Conservation (phyloP, 1,139 yeast genomes). For the Lodderomyces theae region DNA sequence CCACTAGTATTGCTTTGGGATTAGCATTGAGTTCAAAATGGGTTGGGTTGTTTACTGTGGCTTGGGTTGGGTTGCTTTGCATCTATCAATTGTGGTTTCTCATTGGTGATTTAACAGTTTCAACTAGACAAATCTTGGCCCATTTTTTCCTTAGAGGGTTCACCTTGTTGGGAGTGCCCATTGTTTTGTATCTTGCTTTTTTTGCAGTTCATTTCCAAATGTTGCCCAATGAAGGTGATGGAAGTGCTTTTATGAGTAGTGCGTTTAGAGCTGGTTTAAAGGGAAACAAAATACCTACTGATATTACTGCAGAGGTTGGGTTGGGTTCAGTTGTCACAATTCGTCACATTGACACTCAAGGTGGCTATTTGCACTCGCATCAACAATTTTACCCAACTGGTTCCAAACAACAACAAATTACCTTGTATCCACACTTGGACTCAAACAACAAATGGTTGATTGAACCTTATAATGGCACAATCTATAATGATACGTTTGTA, state of each 20-base stretch:
- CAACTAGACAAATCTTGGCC: slow-evolving; percentile 44
- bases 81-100: slow-evolving; percentile 81
- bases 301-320: slow-evolving; percentile 80
- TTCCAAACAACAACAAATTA: slow-evolving; percentile 91
- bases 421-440: slow-evolving; percentile 91
- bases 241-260: slow-evolving; percentile 84
- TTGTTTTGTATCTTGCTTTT: slow-evolving; percentile 62
- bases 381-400: slow-evolving; percentile 83
- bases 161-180: slow-evolving; percentile 68
- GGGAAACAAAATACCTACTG: slow-evolving; percentile 66
- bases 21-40: slow-evolving; percentile 88
- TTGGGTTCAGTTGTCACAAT: slow-evolving; percentile 76
- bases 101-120: slow-evolving; percentile 78
- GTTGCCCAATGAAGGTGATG: slow-evolving; percentile 76
- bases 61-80: slow-evolving; percentile 84
- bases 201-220: slow-evolving; percentile 78
- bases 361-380: slow-evolving; percentile 96
- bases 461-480: slow-evolving; percentile 56
- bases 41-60: slow-evolving; percentile 94
- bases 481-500: slow-evolving; percentile 51
- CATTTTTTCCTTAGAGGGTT: slow-evolving; percentile 60
- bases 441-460: slow-evolving; percentile 81
- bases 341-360: slow-evolving; percentile 81
- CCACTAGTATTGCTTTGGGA: slow-evolving; percentile 83
- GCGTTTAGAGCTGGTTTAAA: slow-evolving; percentile 79